Conservation (phyloP, 164 flowering plant genomes). For the Tetrastigma voinierianum region DNA sequence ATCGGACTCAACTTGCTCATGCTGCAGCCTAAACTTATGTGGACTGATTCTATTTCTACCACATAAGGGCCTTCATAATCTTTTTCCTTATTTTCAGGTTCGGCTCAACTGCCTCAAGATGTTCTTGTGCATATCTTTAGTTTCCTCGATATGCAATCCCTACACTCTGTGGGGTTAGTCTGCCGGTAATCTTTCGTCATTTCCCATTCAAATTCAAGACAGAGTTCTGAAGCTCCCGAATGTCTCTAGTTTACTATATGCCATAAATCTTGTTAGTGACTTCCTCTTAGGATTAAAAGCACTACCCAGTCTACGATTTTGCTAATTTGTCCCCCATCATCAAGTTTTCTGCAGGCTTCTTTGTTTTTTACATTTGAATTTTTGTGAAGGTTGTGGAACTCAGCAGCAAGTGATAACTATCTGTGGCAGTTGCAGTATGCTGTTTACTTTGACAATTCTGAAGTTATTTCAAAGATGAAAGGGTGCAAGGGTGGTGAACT, state of each 20-base stretch:
- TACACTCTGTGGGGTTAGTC: slow-evolving; percentile 55
- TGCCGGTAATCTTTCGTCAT: slow-evolving; percentile 52
- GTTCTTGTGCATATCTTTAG: slow-evolving; percentile 73
- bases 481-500: slow-evolving; percentile 11
- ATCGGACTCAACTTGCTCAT: too few species aligned
- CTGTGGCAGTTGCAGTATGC: slow-evolving; percentile 68
- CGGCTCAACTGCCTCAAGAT: slow-evolving; percentile 61
- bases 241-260: neutral
- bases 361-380: neutral
- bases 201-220: neutral
- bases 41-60: neutral
- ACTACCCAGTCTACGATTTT: neutral
- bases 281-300: too few species aligned
- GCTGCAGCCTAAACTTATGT: too few species aligned
- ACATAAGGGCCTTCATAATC: neutral
- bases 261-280: too few species aligned
- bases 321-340: neutral
- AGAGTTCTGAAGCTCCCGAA: neutral
- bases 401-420: slow-evolving; percentile 63
- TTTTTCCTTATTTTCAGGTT: slow-evolving; percentile 37
- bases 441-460: slow-evolving; percentile 32
- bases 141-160: slow-evolving; percentile 69
- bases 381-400: slow-evolving; percentile 73
- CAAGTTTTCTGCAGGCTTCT: neutral
- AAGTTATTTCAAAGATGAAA: slow-evolving; percentile 12